These are phyloP conservation scores for Termitomyces sp. DNA, from an alignment of 768 basidiomycete genomes.

Conservation along the genomic window DNA sequence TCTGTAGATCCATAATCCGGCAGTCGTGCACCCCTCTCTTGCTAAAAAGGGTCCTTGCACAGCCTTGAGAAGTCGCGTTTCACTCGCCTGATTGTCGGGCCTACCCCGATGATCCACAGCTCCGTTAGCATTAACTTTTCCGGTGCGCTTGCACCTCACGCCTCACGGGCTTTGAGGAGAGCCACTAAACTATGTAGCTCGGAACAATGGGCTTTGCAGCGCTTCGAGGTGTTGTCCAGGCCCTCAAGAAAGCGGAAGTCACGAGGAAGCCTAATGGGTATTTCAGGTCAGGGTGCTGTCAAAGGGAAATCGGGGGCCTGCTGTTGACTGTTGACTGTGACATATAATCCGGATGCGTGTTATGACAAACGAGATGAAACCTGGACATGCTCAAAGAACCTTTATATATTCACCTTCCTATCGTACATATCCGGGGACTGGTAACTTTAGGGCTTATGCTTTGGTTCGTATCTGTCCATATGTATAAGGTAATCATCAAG, in stretches of 20 bases:
- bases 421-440: conserved; percentile 16
- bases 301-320: not conserved
- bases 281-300: not conserved
- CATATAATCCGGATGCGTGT: not conserved
- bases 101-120: conserved; percentile 11
- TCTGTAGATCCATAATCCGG: conserved; percentile 8
- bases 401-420: conserved; percentile 13
- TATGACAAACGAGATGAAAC: not conserved
- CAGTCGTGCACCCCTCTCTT: conserved; percentile 4
- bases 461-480: not conserved
- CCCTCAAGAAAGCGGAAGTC: not conserved
- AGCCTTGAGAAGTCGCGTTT: conserved; percentile 15
- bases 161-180: not conserved
- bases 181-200: not conserved
- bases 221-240: not conserved
- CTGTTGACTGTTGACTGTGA: conserved; percentile 12
- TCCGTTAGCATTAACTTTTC: not conserved
- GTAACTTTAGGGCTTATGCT: conserved; percentile 1
- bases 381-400: conserved; percentile 3
- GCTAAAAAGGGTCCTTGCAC: conserved; percentile 8
- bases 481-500: not conserved
- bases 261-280: not conserved
- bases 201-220: not conserved
- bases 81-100: conserved; percentile 6
- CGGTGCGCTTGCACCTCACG: not conserved